A percentile compares a stretch with the other conserved stretches of the same genome.
Conservation (phyloP, 192 early-diverging fungal genomes). For the Coemansia sp. region DNA sequence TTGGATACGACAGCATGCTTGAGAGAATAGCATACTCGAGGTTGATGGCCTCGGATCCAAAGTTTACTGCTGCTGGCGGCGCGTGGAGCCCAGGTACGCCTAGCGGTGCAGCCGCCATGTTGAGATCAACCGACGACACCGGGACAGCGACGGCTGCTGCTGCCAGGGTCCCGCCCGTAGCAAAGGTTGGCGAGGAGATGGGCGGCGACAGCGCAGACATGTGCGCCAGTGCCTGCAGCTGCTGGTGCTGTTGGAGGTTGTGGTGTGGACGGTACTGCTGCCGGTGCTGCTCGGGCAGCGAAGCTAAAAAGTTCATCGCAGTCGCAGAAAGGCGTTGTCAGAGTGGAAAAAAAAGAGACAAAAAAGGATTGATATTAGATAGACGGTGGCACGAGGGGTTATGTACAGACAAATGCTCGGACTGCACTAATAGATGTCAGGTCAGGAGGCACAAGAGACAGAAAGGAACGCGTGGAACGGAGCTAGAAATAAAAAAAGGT, state of each 20-base stretch:
- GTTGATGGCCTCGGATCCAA: constrained; percentile 86
- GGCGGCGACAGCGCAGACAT: constrained; percentile 16
- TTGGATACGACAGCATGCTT: constrained; percentile 78
- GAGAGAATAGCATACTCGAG: constrained; percentile 87
- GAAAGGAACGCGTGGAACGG: background rate
- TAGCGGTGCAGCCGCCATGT: constrained; percentile 1
- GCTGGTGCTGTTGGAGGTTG: background rate
- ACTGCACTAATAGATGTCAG: background rate
- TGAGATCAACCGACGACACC: background rate
- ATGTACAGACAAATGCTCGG: constrained; percentile 1
- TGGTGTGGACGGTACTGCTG: constrained; percentile 14
- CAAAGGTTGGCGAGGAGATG: constrained; percentile 1
- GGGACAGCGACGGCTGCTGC: constrained; percentile 4
- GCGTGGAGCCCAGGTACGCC: constrained; percentile 12
- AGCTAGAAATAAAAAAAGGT: background rate
- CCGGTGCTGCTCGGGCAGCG: constrained; percentile 23
- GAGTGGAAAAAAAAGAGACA: background rate
- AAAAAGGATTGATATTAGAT: background rate
- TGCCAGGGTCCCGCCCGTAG: constrained; percentile 1
- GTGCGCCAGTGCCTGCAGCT: constrained; percentile 22
- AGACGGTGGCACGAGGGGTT: background rate
- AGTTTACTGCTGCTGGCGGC: constrained; percentile 42
- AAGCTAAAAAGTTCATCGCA: constrained; percentile 33
- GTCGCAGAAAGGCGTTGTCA: background rate
- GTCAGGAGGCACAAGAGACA: background rate